Base-by-base conservation (phyloP, 768 basidiomycete genomes). In the Serendipita sp. region DNA sequence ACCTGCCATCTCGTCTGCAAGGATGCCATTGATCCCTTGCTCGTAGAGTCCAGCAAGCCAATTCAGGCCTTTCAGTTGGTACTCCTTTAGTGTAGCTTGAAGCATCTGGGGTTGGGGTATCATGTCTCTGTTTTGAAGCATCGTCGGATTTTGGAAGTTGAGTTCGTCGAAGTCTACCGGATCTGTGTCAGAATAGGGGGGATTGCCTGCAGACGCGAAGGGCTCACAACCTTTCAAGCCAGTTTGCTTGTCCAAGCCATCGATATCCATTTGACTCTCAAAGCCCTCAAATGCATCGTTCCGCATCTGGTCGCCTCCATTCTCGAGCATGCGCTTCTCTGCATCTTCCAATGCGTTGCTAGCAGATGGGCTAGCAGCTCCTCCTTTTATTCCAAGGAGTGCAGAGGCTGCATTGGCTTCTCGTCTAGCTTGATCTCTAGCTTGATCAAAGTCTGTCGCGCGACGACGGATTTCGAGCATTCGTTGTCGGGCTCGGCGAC, bases 121-220 rank as follows among this genome's bases (percentile, higher is more conserved):
- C 3, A 87, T 90, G 68, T 93, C 75, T 6, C 84, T 83, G 6
- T 91, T 92, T 52, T 81, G 88, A 67, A 94, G 74, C 15, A 91
- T 90, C 3, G 92, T 91, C 5, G 96, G 96, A 71, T 99, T 98
- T 75, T 97, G 94, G 84, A 99, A 98, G 75, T 99, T 97, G 44
- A 99, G 83, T 71, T 98, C 95, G 70, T 96, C 93, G 18, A 90
- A 91, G 72, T 95, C 93, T 69, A 95, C 91, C 93, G 27, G 13
- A 33, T 8, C 48, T 10, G 31, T 29, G 55, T 37, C 16, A 60
- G 18, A 23, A 60, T 8, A 31, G 13, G 4, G 18, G 4, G 11
- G 0, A 8, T 29, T 33, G 16, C 33, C 29, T 34, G 36, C 33
- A 23, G 55, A 31, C 8, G n/a, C 5, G 8, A 5, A 5, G 18